These are phyloP conservation scores for Kernera saxatilis DNA, from an alignment of 345 rosid species.

Conservation along the genomic window DNA sequence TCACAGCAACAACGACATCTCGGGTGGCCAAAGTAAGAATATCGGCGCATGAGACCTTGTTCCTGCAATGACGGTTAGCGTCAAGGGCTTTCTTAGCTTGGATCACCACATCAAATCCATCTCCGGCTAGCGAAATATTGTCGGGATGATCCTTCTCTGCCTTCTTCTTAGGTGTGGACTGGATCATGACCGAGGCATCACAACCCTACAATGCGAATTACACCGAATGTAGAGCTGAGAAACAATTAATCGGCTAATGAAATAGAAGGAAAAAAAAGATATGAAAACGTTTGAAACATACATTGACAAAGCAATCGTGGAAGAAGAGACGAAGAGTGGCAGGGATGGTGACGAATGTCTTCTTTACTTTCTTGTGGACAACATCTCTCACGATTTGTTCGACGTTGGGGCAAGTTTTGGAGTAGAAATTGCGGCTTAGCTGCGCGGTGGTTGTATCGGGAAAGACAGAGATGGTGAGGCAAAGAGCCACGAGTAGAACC, in stretches of 20 bases:
- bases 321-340: slow-evolving; percentile 77
- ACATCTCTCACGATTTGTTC: slow-evolving; percentile 55
- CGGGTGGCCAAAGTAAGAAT: slow-evolving; percentile 74
- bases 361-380: slow-evolving; percentile 40
- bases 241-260: neutral
- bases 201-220: slow-evolving; percentile 44
- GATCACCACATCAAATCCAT: slow-evolving; percentile 75
- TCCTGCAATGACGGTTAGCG: slow-evolving; percentile 39
- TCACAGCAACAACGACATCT: slow-evolving; percentile 52
- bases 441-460: slow-evolving; percentile 43
- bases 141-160: slow-evolving; percentile 84
- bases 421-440: slow-evolving; percentile 48
- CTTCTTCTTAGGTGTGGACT: slow-evolving; percentile 42
- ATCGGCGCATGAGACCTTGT: slow-evolving; percentile 75
- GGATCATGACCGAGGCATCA: slow-evolving; percentile 61
- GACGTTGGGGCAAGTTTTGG: slow-evolving; percentile 55
- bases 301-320: slow-evolving; percentile 82
- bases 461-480: slow-evolving; percentile 33
- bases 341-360: slow-evolving; percentile 61
- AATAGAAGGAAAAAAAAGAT: neutral
- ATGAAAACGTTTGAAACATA: slow-evolving; percentile 2
- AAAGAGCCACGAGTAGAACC: slow-evolving; percentile 26
- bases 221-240: neutral
- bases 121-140: slow-evolving; percentile 68
- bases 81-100: slow-evolving; percentile 68